Conservation (phyloP, 176 grass and related monocot species). For the Triticum timopheevii region DNA sequence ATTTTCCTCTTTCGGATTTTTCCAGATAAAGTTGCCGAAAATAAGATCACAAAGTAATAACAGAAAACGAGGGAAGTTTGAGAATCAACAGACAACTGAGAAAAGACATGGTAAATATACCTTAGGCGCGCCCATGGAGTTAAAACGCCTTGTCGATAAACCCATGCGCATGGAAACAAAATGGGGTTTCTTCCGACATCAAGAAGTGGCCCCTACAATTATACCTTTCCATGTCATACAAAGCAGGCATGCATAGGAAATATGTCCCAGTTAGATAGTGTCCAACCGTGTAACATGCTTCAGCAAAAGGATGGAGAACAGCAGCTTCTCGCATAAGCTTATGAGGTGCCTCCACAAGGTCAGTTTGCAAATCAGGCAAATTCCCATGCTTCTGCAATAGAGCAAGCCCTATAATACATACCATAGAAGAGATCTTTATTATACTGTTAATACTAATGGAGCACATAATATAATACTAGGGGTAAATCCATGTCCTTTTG, state of each 20-base stretch:
- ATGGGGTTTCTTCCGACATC: slow-evolving; percentile 96
- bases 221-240: slow-evolving; percentile 31
- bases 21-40: slow-evolving; percentile 11
- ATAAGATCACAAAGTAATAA: slow-evolving; percentile 17
- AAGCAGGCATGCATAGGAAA: slow-evolving; percentile 9
- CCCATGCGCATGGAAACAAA: slow-evolving; percentile 97
- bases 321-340: slow-evolving; percentile 76
- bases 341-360: slow-evolving; percentile 62
- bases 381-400: slow-evolving; percentile 75
- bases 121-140: slow-evolving; percentile 84
- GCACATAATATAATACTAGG: slow-evolving; percentile 4
- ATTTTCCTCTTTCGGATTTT: background rate
- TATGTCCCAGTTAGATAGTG: slow-evolving; percentile 18
- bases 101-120: slow-evolving; percentile 36
- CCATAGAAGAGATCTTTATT: slow-evolving; percentile 24
- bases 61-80: background rate
- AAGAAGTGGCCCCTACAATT: slow-evolving; percentile 84
- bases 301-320: slow-evolving; percentile 75
- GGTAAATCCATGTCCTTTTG: background rate
- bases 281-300: slow-evolving; percentile 92
- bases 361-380: slow-evolving; percentile 46
- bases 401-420: slow-evolving; percentile 69
- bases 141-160: slow-evolving; percentile 94
- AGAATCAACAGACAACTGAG: background rate
- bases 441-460: slow-evolving; percentile 7